These are phyloP conservation scores for Colletotrichum spinosum DNA, from an alignment of 2,329 filamentous ascomycete species.

Conservation along the genomic window DNA sequence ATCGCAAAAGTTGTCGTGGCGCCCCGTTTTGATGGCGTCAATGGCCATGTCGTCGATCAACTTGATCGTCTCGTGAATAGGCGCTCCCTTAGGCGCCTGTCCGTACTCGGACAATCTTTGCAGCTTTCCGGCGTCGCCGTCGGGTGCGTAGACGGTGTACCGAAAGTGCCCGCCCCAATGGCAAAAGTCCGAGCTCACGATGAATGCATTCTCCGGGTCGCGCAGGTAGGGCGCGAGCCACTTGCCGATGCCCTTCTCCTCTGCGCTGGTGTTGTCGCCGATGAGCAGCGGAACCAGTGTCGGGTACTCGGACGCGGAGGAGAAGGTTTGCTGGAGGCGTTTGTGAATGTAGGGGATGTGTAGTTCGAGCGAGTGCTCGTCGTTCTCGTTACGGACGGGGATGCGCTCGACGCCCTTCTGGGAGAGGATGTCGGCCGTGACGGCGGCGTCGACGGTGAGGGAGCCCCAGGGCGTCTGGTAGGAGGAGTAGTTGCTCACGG, in stretches of 20 bases:
- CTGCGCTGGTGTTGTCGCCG: constrained; percentile 74
- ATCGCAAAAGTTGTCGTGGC: constrained; percentile 75
- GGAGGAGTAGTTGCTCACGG: constrained; percentile 76
- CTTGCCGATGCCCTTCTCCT: constrained; percentile 76
- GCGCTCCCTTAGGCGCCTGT: constrained; percentile 52
- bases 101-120: constrained; percentile 50
- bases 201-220: constrained; percentile 82
- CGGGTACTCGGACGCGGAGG: constrained; percentile 69
- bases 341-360: constrained; percentile 95
- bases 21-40: constrained; percentile 83
- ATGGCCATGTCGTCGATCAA: constrained; percentile 85
- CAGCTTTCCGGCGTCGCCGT: constrained; percentile 52
- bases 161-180: constrained; percentile 91
- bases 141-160: constrained; percentile 80
- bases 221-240: constrained; percentile 82
- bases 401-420: constrained; percentile 70
- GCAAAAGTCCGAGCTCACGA: constrained; percentile 96
- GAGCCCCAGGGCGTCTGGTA: constrained; percentile 83
- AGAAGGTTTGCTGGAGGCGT: constrained; percentile 67
- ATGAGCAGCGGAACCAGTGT: constrained; percentile 87
- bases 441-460: constrained; percentile 71
- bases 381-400: constrained; percentile 74
- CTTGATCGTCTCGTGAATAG: constrained; percentile 88
- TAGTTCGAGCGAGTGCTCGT: constrained; percentile 96
- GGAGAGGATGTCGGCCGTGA: constrained; percentile 53